Evolutionary conservation across 1,284 basidiomycete genomes (phyloP), one percentile per base, ranked within the genome.

Genomic region (Amylostereum areolatum): DNA sequence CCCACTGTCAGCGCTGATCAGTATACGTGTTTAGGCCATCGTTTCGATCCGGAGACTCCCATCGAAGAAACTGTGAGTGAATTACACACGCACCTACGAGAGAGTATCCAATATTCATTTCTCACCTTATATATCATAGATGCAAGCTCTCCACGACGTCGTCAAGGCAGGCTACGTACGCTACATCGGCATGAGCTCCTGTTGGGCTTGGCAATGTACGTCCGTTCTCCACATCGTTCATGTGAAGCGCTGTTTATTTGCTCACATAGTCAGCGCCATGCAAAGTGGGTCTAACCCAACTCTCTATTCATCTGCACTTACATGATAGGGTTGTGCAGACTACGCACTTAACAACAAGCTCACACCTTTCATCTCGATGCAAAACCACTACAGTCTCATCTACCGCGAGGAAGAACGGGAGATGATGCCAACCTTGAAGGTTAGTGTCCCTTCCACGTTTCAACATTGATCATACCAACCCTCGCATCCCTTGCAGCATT

Each of bases 31-130:
- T 50, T 57, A 71, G 72, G 73, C 58, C 81, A 83, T 60, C 74
- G 82, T 24, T 54, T 50, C 43, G 84, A 87, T 59, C 51, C 66
- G 28, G 68, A 81, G 2, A 82, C 80, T 0, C 77, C 80, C 0
- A 79, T 82, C 48, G 55, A 55, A 36, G 61, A 67, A 56, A 62
- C 62, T 34, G 64, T 62, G 10, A 52, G 61, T 50, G 42, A 51
- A 18, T n/a, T n/a, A n/a, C n/a, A n/a, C n/a, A n/a, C n/a, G n/a
- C n/a, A n/a, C n/a, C n/a, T n/a, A n/a, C n/a, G n/a, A n/a, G n/a
- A n/a, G n/a, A n/a, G n/a, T n/a, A n/a, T n/a, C n/a, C n/a, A n/a
- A n/a, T n/a, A n/a, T n/a, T n/a, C n/a, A n/a, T n/a, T n/a, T n/a
- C n/a, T n/a, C n/a, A n/a, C n/a, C n/a, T n/a, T n/a, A n/a, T n/a